phyloP scores from a whole-genome alignment of 139 green algal genomes.

The Parachlorella kessleri region DNA sequence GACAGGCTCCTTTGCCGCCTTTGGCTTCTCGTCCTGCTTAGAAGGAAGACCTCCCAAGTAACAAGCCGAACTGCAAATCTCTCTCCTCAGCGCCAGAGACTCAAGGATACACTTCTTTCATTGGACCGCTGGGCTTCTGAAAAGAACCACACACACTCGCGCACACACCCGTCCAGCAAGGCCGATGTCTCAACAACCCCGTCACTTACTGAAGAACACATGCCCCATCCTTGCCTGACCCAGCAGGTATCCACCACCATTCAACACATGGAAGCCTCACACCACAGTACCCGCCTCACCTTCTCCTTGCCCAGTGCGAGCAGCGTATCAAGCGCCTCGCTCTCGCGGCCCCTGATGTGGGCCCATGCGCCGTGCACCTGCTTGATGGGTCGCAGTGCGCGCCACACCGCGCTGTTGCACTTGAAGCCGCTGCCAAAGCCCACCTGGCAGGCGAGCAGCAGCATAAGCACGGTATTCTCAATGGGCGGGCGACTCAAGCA shows the following conservation, averaged over 20 bases:
- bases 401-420: conserved; percentile 94
- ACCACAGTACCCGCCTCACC: not conserved
- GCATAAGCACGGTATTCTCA: not conserved
- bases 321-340: not conserved
- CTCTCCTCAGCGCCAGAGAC: too few relatives aligned
- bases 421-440: conserved; percentile 96
- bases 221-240: not conserved
- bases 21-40: too few relatives aligned
- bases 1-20: too few relatives aligned
- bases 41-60: too few relatives aligned
- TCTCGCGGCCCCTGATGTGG: not conserved
- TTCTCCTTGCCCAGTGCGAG: not conserved
- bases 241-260: not conserved
- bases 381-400: conserved; percentile 63
- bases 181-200: not conserved
- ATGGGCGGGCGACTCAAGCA: not conserved
- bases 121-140: not conserved
- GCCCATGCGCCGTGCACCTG: conserved; percentile 16
- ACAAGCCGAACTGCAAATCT: too few relatives aligned
- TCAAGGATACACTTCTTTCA: too few relatives aligned
- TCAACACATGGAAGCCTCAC: not conserved
- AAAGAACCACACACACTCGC: too few relatives aligned
- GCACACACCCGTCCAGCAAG: too few relatives aligned
- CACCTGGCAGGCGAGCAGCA: conserved; percentile 72
- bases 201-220: not conserved